Base-by-base conservation (phyloP, 305 asterid species). In the Galium porrigens region DNA sequence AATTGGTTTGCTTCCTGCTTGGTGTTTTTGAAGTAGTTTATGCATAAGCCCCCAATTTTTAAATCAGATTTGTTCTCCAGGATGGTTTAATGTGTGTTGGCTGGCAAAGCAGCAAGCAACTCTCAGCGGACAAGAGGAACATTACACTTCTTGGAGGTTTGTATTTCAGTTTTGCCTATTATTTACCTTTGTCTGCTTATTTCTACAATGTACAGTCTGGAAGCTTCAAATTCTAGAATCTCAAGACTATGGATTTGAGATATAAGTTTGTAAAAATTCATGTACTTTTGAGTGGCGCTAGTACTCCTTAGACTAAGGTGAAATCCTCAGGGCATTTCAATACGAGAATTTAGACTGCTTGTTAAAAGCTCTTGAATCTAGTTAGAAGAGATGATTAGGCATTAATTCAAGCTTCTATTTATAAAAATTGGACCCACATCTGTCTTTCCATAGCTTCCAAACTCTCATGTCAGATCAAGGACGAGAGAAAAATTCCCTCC, bases 111-210 rank as follows among this genome's bases (percentile, higher is more conserved):
- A 94, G 96, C 69, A 88, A 89, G 37, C 49, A 68, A 65, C 84
- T 80, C 70, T 75, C 95, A 69, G 87, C 77, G 61, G 97, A 89
- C 68, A 85, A 78, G 78, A 80, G 61, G 81, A 87, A 89, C 72
- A 77, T 85, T 64, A 94, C 97, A 20, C 83, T 94, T 67, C 81
- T 94, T 69, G 99, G 99, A 86, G 99, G 99, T 94, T 76, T 49
- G 76, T 64, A 22, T 48, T 39, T 62, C 3, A 17, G 37, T 54
- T 42, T 44, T 41, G 32, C 61, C 25, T 57, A 18, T 46, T 42
- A 17, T n/a, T 71, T 61, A 18, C 9, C 41, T 17, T 20, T 42
- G 5, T 2, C 18, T 1, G 61, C 37, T 54, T 33, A 63, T 63
- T 55, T 6, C 4, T 54, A 52, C 8, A 53, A n/a, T 20, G 22